Conservation (phyloP, 2,329 filamentous ascomycete species). For the Paecilomyces sp. region DNA sequence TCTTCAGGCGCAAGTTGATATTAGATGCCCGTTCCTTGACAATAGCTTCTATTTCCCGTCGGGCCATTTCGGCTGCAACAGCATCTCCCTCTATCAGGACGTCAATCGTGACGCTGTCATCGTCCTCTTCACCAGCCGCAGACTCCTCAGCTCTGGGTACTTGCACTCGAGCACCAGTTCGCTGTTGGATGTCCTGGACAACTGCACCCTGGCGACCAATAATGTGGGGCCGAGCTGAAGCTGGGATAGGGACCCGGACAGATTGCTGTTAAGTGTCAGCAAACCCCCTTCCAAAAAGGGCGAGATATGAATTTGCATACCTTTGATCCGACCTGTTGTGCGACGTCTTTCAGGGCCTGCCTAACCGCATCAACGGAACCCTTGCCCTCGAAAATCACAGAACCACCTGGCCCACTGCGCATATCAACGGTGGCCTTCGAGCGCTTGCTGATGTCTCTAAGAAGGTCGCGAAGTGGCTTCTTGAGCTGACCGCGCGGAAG, state of each 20-base stretch:
- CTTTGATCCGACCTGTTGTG: conserved; percentile 79
- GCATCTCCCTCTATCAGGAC: conserved; percentile 88
- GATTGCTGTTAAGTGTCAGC: conserved; percentile 44
- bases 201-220: conserved; percentile 87
- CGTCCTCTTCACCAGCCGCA: conserved; percentile 62
- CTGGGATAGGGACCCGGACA: conserved; percentile 71
- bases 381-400: conserved; percentile 73
- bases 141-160: conserved; percentile 72
- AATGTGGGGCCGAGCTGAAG: conserved; percentile 77
- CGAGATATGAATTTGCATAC: conserved; percentile 41
- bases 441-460: conserved; percentile 87
- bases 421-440: conserved; percentile 81
- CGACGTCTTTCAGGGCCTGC: conserved; percentile 81
- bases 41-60: conserved; percentile 77
- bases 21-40: conserved; percentile 78
- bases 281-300: background rate
- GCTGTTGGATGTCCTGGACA: conserved; percentile 83
- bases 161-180: conserved; percentile 83
- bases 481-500: conserved; percentile 70
- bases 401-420: conserved; percentile 63
- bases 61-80: conserved; percentile 75
- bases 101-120: conserved; percentile 70
- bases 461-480: conserved; percentile 74
- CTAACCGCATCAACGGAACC: conserved; percentile 78
- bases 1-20: conserved; percentile 71